Evolutionary conservation across 768 basidiomycete species (phyloP).

Genomic region (Rhizopogon vesiculosus): DNA sequence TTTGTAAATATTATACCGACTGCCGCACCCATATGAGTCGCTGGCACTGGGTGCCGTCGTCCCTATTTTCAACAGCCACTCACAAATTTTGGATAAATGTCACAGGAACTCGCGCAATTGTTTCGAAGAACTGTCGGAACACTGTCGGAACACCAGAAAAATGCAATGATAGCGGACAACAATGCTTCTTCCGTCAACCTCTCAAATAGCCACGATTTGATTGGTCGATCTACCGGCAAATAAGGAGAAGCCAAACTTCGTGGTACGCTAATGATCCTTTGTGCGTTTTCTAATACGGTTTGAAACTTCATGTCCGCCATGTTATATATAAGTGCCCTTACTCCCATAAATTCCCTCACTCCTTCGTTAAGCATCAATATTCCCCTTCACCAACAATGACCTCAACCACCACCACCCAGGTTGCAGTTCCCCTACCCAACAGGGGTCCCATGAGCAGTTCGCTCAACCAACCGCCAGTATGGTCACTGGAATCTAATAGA

Average conservation of each 20-base stretch:
- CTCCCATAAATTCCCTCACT: not conserved
- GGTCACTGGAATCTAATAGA: slow-evolving; percentile 50
- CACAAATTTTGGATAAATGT: too few species aligned
- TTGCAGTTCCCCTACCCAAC: slow-evolving; percentile 17
- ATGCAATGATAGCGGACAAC: too few species aligned
- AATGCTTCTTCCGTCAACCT: not conserved
- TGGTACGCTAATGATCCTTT: not conserved
- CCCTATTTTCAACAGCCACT: too few species aligned
- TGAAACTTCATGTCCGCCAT: not conserved
- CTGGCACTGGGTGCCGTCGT: too few species aligned
- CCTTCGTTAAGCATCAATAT: not conserved
- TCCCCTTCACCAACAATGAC: not conserved
- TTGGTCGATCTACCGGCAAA: not conserved
- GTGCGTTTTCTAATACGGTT: not conserved
- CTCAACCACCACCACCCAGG: not conserved
- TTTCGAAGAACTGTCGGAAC: too few species aligned
- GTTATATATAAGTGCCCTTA: not conserved
- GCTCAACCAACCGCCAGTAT: slow-evolving; percentile 45
- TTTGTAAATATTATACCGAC: too few species aligned
- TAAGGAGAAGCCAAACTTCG: not conserved
- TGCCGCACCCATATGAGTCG: too few species aligned
- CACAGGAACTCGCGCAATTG: too few species aligned
- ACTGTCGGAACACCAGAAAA: too few species aligned
- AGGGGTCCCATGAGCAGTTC: slow-evolving; percentile 6
- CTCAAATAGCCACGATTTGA: not conserved